Base-by-base conservation (phyloP, 257 asterid genomes). In the Henckelia pumila region DNA sequence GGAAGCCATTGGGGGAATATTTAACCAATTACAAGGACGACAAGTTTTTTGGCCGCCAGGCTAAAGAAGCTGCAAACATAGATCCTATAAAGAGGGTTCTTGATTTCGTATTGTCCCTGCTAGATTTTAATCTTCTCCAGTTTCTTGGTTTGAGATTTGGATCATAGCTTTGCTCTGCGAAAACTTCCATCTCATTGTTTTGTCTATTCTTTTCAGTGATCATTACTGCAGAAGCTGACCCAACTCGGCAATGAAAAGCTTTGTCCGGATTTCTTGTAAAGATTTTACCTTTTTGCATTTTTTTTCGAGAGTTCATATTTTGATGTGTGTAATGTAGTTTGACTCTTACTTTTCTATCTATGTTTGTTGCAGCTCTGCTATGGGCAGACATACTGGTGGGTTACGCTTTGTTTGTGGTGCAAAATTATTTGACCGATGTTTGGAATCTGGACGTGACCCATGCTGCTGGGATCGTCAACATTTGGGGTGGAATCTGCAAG, bases 371-470 rank as follows among this genome's bases (percentile, higher is more conserved):
- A 76, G 81, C 72, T 3, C 55, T 79, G 47, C 6, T 49, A 5
- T 74, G 77, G 76, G 82, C 80, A 17, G 76, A 77, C 59, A 33
- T 77, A 73, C 74, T 78, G 44, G 75, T 64, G 71, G 62, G 24
- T 1, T 87, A 62, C 35, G 86, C 83, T 9, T 63, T 85, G 30
- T 89, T 84, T 50, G 81, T 79, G 76, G 75, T 85, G 95, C 89
- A 76, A 72, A 81, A 75, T 17, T 89, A 87, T 68, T 64, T 89
- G 55, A 87, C 91, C 4, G 61, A 79, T 56, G 89, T 89, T 1
- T 89, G 96, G 96, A 75, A 78, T n/a, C 71, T 89, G 55, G 81
- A 76, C 23, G 64, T 83, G 7, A 83, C 86, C 16, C 81, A 69
- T 59, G 86, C 90, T 26, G 89, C 96, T 66, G 86, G 75, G 5